Evolutionary conservation across 768 basidiomycete genomes (phyloP), one percentile per base, ranked within the genome.

Genomic region (Flagelloscypha sp.): DNA sequence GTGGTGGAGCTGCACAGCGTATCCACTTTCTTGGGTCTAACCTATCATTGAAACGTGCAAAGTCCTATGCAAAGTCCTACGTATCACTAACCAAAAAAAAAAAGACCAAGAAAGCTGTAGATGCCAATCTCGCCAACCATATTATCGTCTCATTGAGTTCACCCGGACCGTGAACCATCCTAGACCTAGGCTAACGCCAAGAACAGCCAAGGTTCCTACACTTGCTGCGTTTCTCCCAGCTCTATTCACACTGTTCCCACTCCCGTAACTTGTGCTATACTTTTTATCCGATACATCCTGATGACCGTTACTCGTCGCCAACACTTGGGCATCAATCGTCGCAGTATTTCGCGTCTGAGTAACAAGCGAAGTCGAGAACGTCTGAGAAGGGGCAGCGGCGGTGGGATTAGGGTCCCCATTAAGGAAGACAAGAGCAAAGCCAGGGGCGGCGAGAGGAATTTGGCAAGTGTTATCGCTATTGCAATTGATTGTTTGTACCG

Each of bases 381-480:
- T 78, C 45, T 47, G 53, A 1, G 65, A 58, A 1, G 57, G 45
- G 12, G 46, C 53, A 1, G 56, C 52, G 13, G 48, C 53, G 6
- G 56, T 50, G 30, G 63, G 65, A 1, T 54, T 37, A 3, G 69
- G 65, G 18, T 52, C 40, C 33, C 62, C 54, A 4, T 60, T 70
- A 20, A 88, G 59, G 63, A 84, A 85, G 40, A 89, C 80, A 29
- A 89, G 64, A 1, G 84, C 84, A 41, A 81, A 77, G 24, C 74
- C 74, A 0, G 87, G 85, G 0, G 83, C 80, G 22, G 72, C 69
- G 30, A 88, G 72, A 6, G 65, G 64, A 32, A 88, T 62, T 16
- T 55, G 44, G 54, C 86, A 88, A 0, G 61, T 60, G 45, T 72
- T 70, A 36, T 60, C 58, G 5, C 53, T 51, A 49, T 81, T 65